Base-by-base conservation (phyloP, 164 flowering plant genomes). In the Magnolia kwangsiensis region DNA sequence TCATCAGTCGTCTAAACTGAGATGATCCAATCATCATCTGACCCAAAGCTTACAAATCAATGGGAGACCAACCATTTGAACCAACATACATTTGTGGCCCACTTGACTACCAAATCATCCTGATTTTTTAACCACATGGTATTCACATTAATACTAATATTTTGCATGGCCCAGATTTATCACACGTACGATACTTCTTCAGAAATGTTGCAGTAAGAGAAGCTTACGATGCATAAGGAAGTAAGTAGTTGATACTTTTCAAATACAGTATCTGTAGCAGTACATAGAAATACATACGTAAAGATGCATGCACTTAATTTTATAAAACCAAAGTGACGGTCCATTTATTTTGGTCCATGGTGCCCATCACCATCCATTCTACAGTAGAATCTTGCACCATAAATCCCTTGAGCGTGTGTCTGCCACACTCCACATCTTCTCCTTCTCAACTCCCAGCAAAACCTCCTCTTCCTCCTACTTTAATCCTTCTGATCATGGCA, bases 351-450 rank as follows among this genome's bases (percentile, higher is more conserved):
- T 2, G 19, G 59, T 19, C 20, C 14, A 37, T 18, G 51, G 29
- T 50, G 73, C 59, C 61, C 61, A n/a, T 50, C 73, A 50, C 23
- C 58, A 71, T 50, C 73, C 3, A 13, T 23, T 50, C 24, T 64
- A 64, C 67, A 64, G 67, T 50, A n/a, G 23, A 19, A 7, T 50
- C 23, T 5, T n/a, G 19, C 61, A 20, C 63, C 51, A 74, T 74
- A 74, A 74, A 50, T 74, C 49, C 61, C 71, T 23, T 14, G 27
- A 14, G 3, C 76, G 76, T 50, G 76, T 74, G 76, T 50, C 69
- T 50, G 50, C 70, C 76, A 74, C 76, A 50, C 71, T 50, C 61
- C 71, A 1, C 21, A 29, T 68, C 71, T 65, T 11, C 67, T 73
- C 16, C 37, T 16, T 59, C 19, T 7, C 8, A 16, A 10, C 27